Base-by-base conservation (phyloP, 176 grass and related monocot species). In the Lolium perenne region DNA sequence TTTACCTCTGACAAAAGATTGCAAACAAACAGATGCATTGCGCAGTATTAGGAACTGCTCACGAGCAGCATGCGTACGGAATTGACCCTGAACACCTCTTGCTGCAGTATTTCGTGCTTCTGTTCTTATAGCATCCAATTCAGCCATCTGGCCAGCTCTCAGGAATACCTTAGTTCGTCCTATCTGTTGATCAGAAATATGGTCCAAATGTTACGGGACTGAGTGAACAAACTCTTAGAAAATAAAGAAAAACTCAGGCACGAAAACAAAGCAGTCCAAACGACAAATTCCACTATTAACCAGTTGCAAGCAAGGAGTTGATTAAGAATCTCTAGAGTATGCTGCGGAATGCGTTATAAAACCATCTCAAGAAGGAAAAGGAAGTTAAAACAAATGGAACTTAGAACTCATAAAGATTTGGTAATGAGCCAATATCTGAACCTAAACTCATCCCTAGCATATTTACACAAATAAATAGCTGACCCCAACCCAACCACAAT, bases 121-220 rank as follows among this genome's bases (percentile, higher is more conserved):
- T 62, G 93, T 95, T 92, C 97, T 94, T 90, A 90, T 92, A 82
- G 97, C 97, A 84, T 99, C 97, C 40, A 99, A 79, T 81, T 99
- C 97, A 79, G 97, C 97, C 97, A 99, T 99, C 82, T 99, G 97
- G 74, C 97, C 97, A 91, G 94, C 94, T 91, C 93, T 92, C 56
- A 99, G 86, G 83, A 99, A 99, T 72, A 96, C 97, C 85, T 99
- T 99, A 29, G 90, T 96, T 84, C 85, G 91, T 77, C 97, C 97
- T 74, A 99, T 94, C 97, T 99, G 92, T 83, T 86, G 29, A 62
- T 43, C 71, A 85, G 73, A 48, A 83, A 83, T 61, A 73, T 62
- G 68, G 76, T 74, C 18, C 71, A 80, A 41, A 49, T 55, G 25
- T 81, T 64, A 83, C 22, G 82, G 22, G 60, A 76, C 68, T 73